A percentile compares a stretch with the other conserved stretches of the same genome.
Evolutionary conservation across 73 alveolate genomes (phyloP).

Genomic region (Tetrahymena malaccensis): DNA sequence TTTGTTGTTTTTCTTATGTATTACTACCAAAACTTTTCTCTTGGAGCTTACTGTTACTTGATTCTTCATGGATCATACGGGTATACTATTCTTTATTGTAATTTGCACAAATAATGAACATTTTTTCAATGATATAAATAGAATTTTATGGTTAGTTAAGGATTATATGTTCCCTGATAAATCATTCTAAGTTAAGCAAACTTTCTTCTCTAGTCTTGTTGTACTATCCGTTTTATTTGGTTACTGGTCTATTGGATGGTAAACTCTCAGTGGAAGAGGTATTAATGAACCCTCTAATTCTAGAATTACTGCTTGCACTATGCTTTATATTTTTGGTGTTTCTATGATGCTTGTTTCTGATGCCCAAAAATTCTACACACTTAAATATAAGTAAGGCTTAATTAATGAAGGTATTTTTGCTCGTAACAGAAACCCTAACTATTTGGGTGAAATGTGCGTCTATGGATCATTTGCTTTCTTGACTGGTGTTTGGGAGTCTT

Average conservation of each 20-base stretch:
- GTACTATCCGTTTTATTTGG: conserved; percentile 26
- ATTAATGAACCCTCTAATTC: conserved; percentile 47
- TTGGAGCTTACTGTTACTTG: conserved; percentile 76
- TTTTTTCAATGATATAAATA: conserved; percentile 35
- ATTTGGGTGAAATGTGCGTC: conserved; percentile 84
- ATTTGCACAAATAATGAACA: too few species aligned
- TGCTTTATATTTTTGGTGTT: conserved; percentile 45
- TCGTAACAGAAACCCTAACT: conserved; percentile 86
- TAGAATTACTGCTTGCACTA: conserved; percentile 46
- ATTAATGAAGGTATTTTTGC: conserved; percentile 69
- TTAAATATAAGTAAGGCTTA: conserved; percentile 67
- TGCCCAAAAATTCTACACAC: conserved; percentile 43
- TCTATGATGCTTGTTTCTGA: conserved; percentile 52
- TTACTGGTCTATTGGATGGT: conserved; percentile 53
- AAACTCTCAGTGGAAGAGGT: conserved; percentile 45
- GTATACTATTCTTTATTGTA: neutral
- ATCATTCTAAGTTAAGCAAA: conserved; percentile 51
- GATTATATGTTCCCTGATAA: conserved; percentile 86
- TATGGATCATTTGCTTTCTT: conserved; percentile 71
- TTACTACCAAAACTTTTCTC: conserved; percentile 73
- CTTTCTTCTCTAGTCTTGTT: conserved; percentile 22
- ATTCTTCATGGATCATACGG: neutral
- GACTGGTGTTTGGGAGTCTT: conserved; percentile 57
- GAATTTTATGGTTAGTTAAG: conserved; percentile 82
- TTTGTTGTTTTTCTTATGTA: conserved; percentile 61